Conservation (phyloP, 2,329 filamentous ascomycete species). For the Aschersonia sp. region DNA sequence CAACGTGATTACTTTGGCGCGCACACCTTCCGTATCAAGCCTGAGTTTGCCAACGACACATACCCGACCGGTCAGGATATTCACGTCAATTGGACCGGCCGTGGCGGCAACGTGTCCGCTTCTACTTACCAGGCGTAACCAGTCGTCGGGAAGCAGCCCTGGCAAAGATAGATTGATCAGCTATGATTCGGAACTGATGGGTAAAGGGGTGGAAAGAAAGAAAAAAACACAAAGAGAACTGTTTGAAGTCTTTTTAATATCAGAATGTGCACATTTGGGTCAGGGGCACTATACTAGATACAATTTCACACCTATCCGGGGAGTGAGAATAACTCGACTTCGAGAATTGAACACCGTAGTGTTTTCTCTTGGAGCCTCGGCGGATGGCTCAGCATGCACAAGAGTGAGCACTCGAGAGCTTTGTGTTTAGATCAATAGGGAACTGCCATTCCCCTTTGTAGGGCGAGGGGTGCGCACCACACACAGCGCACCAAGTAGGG, state of each 20-base stretch:
- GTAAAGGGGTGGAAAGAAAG: background rate
- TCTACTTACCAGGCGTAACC: slow-evolving; percentile 92
- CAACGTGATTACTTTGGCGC: slow-evolving; percentile 99
- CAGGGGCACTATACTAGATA: background rate
- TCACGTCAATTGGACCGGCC: slow-evolving; percentile 99
- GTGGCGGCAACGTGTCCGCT: slow-evolving; percentile 92
- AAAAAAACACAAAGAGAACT: background rate
- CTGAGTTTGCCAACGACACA: slow-evolving; percentile 60
- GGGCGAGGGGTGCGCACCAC: too few species aligned
- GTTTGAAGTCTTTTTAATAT: background rate
- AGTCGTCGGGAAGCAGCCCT: background rate
- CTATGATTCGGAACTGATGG: background rate
- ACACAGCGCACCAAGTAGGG: background rate
- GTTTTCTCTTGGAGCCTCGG: too few species aligned
- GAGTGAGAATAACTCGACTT: too few species aligned
- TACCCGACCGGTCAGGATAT: slow-evolving; percentile 79
- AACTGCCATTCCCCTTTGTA: too few species aligned
- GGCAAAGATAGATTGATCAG: background rate
- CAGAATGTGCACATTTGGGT: background rate
- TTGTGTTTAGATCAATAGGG: too few species aligned
- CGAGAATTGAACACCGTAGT: too few species aligned
- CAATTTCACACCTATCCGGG: background rate
- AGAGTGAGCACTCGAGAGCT: too few species aligned
- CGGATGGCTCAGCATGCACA: too few species aligned
- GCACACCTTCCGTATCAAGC: slow-evolving; percentile 82